Percentiles rank a stretch among this genome's conserved stretches.
phyloP scores from a whole-genome alignment of 441 rosid species.

The Pelargonium myrrhifolium region DNA sequence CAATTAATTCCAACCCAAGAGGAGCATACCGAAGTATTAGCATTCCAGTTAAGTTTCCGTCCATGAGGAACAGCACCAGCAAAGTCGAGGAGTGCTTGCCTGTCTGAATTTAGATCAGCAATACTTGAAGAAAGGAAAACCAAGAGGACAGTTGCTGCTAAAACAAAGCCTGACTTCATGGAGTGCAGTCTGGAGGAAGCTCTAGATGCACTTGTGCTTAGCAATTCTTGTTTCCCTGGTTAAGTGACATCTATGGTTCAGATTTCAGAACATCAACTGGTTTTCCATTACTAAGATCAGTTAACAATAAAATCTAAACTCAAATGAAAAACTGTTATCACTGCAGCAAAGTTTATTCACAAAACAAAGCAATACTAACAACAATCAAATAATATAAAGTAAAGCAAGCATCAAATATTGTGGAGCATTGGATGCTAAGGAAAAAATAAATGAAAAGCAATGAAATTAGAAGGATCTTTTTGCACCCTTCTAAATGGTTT shows the following conservation, averaged over 20 bases:
- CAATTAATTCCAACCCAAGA: slow-evolving; percentile 67
- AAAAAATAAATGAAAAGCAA: neutral
- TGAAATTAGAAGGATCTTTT: neutral
- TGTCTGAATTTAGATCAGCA: slow-evolving; percentile 48
- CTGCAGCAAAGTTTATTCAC: neutral
- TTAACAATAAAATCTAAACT: neutral
- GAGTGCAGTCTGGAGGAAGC: slow-evolving; percentile 9
- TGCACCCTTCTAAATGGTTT: neutral
- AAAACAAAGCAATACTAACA: neutral
- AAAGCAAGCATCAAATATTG: neutral
- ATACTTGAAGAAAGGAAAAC: slow-evolving; percentile 20
- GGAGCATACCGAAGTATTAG: slow-evolving; percentile 34
- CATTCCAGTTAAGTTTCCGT: slow-evolving; percentile 55
- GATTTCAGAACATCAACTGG: slow-evolving; percentile 1
- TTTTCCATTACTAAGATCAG: neutral
- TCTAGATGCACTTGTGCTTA: slow-evolving; percentile 10
- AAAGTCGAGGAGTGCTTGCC: slow-evolving; percentile 53
- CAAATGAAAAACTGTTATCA: neutral
- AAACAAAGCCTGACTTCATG: slow-evolving; percentile 31
- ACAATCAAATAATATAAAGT: neutral
- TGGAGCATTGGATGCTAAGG: neutral
- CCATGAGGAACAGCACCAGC: slow-evolving; percentile 50
- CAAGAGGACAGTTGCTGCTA: slow-evolving; percentile 5
- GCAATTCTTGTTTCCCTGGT: slow-evolving; percentile 22
- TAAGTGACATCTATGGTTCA: slow-evolving; percentile 4